phyloP scores from a whole-genome alignment of 768 basidiomycete species.

The Boletus fagicola region DNA sequence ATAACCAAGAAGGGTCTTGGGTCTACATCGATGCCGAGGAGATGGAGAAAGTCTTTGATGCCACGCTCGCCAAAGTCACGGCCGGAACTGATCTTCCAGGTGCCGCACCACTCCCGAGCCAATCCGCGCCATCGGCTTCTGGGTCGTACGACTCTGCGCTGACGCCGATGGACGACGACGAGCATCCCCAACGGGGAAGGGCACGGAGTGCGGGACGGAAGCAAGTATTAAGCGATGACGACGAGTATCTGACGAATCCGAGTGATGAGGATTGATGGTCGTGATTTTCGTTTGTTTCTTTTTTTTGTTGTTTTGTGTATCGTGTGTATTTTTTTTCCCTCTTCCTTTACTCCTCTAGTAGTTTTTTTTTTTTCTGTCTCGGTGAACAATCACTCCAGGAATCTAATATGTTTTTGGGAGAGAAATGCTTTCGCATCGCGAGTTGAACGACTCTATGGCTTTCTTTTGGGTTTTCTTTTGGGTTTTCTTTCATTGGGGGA shows the following conservation, averaged over 20 bases:
- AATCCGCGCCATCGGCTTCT: constrained; percentile 36
- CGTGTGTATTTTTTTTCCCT: constrained; percentile 8
- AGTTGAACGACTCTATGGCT: not conserved
- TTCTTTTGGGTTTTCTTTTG: too few species aligned
- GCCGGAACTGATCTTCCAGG: constrained; percentile 74
- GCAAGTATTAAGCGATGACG: constrained; percentile 69
- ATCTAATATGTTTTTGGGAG: not conserved
- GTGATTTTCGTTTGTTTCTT: not conserved
- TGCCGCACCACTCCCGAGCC: constrained; percentile 44
- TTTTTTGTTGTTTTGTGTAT: constrained; percentile 15
- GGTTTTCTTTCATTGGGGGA: too few species aligned
- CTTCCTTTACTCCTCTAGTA: not conserved
- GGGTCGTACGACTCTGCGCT: constrained; percentile 62
- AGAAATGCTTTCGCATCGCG: not conserved
- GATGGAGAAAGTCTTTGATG: constrained; percentile 87
- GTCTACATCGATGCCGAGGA: constrained; percentile 92
- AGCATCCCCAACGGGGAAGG: constrained; percentile 54
- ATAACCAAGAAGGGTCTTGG: constrained; percentile 94
- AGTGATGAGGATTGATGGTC: constrained; percentile 64
- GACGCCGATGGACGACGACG: constrained; percentile 82
- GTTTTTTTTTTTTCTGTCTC: constrained; percentile 2
- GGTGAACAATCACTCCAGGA: constrained; percentile 1
- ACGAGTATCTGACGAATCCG: constrained; percentile 61
- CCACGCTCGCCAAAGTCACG: constrained; percentile 62
- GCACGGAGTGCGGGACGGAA: constrained; percentile 63